These are phyloP conservation scores for Plasmodium gallinaceum DNA, from an alignment of 169 alveolate genomes.

Conservation along the genomic window DNA sequence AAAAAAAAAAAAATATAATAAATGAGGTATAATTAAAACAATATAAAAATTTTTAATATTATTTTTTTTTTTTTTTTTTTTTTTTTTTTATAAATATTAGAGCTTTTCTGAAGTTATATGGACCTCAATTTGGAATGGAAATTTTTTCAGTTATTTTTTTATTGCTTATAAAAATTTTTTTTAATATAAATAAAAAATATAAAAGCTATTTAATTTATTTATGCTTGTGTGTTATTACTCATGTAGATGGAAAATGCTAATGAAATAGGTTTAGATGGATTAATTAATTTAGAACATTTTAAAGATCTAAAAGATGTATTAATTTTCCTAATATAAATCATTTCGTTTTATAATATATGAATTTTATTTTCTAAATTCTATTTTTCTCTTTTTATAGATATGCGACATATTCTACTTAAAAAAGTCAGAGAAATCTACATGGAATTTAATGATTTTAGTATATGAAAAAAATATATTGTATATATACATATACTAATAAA, in stretches of 20 bases:
- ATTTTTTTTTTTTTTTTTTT: constrained; percentile 1
- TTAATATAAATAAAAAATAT: neutral
- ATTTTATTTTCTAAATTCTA: neutral
- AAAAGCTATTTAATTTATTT: neutral
- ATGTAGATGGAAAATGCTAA: constrained; percentile 38
- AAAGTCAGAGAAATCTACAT: constrained; percentile 68
- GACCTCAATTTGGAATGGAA: constrained; percentile 76
- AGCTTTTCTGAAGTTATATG: constrained; percentile 45
- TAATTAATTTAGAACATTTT: constrained; percentile 7
- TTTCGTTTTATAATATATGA: neutral
- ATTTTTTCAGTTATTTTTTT: constrained; percentile 17
- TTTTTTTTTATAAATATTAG: constrained; percentile 8
- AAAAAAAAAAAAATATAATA: neutral
- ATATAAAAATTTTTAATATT: neutral
- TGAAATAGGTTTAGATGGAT: constrained; percentile 24
- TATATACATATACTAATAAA: constrained; percentile 3
- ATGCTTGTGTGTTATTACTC: neutral
- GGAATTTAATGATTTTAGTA: constrained; percentile 67
- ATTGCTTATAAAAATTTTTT: neutral
- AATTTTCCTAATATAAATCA: neutral
- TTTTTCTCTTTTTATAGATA: constrained; percentile 9
- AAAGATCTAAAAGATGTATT: constrained; percentile 45
- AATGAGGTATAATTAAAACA: neutral
- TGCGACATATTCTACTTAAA: constrained; percentile 38
- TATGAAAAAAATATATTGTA: neutral